Percentiles rank a stretch among this genome's conserved stretches.
Conservation (phyloP, 2,329 filamentous ascomycete species). For the Beauveria medogensis region DNA sequence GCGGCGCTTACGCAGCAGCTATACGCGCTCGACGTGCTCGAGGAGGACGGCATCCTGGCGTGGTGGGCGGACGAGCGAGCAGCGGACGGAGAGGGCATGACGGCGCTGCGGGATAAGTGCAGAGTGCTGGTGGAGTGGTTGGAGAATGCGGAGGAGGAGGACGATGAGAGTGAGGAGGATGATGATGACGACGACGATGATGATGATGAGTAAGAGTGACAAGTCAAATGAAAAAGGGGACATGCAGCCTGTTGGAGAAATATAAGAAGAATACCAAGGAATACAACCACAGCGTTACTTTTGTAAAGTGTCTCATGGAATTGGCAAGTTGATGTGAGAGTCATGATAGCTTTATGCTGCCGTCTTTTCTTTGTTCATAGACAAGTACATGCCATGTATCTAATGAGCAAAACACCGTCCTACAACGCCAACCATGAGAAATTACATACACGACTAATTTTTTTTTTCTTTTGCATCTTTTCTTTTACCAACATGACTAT, state of each 20-base stretch:
- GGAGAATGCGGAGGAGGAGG: slow-evolving; percentile 67
- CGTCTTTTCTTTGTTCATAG: too few species aligned
- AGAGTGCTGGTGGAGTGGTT: slow-evolving; percentile 76
- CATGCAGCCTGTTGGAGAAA: not conserved
- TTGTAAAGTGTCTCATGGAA: not conserved
- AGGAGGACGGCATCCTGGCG: slow-evolving; percentile 77
- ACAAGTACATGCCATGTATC: too few species aligned
- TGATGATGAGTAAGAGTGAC: not conserved
- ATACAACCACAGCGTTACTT: not conserved
- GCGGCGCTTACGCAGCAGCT: slow-evolving; percentile 75
- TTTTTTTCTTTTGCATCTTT: too few species aligned
- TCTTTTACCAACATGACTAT: too few species aligned
- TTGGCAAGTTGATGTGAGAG: not conserved
- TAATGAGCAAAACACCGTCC: too few species aligned
- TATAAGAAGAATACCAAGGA: not conserved
- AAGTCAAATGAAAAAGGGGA: not conserved
- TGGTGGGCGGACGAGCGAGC: slow-evolving; percentile 80
- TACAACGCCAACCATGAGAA: too few species aligned
- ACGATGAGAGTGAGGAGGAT: slow-evolving; percentile 34
- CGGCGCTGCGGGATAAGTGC: slow-evolving; percentile 63
- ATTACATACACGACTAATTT: too few species aligned
- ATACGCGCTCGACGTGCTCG: slow-evolving; percentile 74
- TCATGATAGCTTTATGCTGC: too few species aligned
- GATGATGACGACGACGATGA: slow-evolving; percentile 8
- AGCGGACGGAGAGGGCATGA: slow-evolving; percentile 59